Evolutionary conservation across 2,329 filamentous ascomycete species (phyloP), one percentile per base, ranked within the genome.

Genomic region (Colletotrichum costaricense): DNA sequence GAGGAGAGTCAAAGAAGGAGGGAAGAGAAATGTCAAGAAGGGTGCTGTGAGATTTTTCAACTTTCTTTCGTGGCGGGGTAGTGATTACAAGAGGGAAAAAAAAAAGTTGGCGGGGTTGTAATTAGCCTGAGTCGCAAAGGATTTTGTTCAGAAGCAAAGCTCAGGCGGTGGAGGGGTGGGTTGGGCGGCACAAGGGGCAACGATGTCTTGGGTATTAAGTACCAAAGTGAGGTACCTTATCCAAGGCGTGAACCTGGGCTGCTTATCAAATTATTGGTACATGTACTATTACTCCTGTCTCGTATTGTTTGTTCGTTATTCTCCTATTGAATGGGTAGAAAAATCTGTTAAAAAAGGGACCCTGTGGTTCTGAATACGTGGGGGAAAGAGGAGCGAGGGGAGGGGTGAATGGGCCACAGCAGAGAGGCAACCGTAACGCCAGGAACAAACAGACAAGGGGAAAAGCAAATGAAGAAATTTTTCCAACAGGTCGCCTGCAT

Each of bases 91-190:
- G 16, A 49, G 9, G 30, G 16, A 49, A 49, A 49, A 49, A 49
- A 42, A 42, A n/a, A 49, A 49, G 19, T 49, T 59, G 65, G 69
- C 35, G 67, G 70, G 67, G 70, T 67, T 65, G 60, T 30, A 60
- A 64, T 59, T 46, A 56, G 60, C 22, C 38, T 30, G 33, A 22
- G 69, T 71, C 63, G 75, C 74, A 72, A 75, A 75, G 74, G 72
- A 69, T 69, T 42, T 49, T n/a, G 42, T 49, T 49, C 42, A 49
- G 42, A n/a, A 49, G 42, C 42, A 49, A 49, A 19, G 72, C 75
- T 64, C 74, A 76, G 69, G 65, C 65, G 71, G 64, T 63, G 65
- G 65, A 66, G 64, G 63, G 74, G 73, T 35, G 74, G 76, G 74
- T 75, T 75, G 78, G 30, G 70, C 33, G 55, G 59, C 67, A 49